phyloP scores from a whole-genome alignment of 257 asterid species.

The Cruciata laevipes region DNA sequence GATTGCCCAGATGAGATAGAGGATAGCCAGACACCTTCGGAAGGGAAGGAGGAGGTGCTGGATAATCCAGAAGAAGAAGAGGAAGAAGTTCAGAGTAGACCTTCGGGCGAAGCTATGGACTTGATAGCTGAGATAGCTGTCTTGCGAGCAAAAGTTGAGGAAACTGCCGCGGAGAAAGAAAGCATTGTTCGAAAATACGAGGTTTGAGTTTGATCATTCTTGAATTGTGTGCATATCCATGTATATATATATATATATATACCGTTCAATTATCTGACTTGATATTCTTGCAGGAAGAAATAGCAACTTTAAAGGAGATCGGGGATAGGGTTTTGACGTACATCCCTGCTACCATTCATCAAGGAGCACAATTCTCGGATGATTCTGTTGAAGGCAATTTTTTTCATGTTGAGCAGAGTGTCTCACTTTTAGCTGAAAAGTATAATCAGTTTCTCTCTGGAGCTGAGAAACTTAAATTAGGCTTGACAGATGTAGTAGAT shows the following conservation, averaged over 20 bases:
- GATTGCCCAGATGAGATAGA: slow-evolving; percentile 95
- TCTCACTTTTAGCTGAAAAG: slow-evolving; percentile 40
- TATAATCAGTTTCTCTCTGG: slow-evolving; percentile 45
- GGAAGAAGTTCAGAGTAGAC: slow-evolving; percentile 44
- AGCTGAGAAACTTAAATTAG: slow-evolving; percentile 44
- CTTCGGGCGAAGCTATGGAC: slow-evolving; percentile 26
- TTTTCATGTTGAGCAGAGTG: slow-evolving; percentile 47
- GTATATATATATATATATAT: neutral
- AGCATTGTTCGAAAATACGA: slow-evolving; percentile 40
- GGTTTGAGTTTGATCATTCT: slow-evolving; percentile 31
- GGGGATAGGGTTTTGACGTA: slow-evolving; percentile 47
- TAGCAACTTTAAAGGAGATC: slow-evolving; percentile 33
- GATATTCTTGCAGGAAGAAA: slow-evolving; percentile 60
- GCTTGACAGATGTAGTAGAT: slow-evolving; percentile 44
- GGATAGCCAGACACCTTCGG: slow-evolving; percentile 52
- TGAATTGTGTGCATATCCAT: slow-evolving; percentile 4
- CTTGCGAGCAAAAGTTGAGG: slow-evolving; percentile 51
- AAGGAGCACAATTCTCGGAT: slow-evolving; percentile 38
- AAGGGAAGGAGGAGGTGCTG: slow-evolving; percentile 36
- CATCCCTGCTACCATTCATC: slow-evolving; percentile 33
- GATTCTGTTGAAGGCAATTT: slow-evolving; percentile 49
- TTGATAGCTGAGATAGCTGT: slow-evolving; percentile 52
- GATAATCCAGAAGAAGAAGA: slow-evolving; percentile 35
- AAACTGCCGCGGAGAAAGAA: slow-evolving; percentile 47
- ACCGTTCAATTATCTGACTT: slow-evolving; percentile 5